Evolutionary conservation across 78 protist genomes (phyloP), one percentile per base, ranked within the genome.

Genomic region (Dictyostelium brefeldianum): DNA sequence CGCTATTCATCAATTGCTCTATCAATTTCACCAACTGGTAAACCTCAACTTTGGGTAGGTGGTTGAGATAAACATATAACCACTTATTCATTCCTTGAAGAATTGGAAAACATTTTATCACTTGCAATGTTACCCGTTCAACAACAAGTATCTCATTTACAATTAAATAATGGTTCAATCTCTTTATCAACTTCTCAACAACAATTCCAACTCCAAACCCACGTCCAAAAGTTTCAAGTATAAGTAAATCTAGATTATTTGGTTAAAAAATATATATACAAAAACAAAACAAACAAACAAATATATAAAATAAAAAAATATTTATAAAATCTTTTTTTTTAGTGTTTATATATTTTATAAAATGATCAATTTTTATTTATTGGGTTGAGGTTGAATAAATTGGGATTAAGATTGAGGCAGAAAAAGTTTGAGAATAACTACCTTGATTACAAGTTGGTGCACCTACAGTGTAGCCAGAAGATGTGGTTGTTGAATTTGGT

Each of bases 11-110:
- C 59, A 14, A 15, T 77, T 1, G 79, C 70, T 12, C 43, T 51
- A 2, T 48, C 59, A 20, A 3, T 25, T 43, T 20, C 73, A 41
- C 50, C 11, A 20, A 48, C 10, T 15, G 43, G 20, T 18, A 53
- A 22, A 18, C 41, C 81, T 46, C 74, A 77, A 62, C 9, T 87
- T 7, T 87, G 83, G 93, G 83, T 57, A n/a, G 50, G 81, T 25
- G 22, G 70, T 20, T 87, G 83, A 79, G 93, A 87, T 64, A 87
- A 77, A 50, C 43, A 78, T 12, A 77, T 87, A 5, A 59, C 93
- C 7, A 75, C 79, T 14, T 73, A 73, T 73, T n/a, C 31, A 17
- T 31, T 73, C 50, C 15, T 31, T 27, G 75, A 67, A 67, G 75
- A 67, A 31, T 67, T 67, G 25, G 75, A 67, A 67, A 5, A 31